phyloP scores from a whole-genome alignment of 805 yeast species.

The Schwanniomyces polymorphus region DNA sequence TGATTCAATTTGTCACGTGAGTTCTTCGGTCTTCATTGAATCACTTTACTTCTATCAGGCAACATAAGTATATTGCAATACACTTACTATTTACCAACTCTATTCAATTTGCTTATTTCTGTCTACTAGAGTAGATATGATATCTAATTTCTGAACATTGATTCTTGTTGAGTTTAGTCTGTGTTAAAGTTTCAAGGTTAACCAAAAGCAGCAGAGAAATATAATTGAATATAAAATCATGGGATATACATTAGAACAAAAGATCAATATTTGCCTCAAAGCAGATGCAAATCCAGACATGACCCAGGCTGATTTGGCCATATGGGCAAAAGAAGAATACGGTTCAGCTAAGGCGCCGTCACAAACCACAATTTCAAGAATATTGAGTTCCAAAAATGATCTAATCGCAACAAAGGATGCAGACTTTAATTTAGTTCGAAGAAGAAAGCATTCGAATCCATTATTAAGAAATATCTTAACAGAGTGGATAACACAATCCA shows the following conservation, averaged over 20 bases:
- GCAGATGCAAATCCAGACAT: constrained; percentile 66
- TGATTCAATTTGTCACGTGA: no score
- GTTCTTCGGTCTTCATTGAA: no score
- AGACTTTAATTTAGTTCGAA: constrained; percentile 50
- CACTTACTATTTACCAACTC: no score
- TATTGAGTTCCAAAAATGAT: constrained; percentile 56
- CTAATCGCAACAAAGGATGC: constrained; percentile 49
- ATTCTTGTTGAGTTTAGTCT: background rate
- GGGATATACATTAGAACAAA: constrained; percentile 63
- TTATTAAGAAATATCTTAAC: constrained; percentile 56
- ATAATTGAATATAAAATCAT: constrained; percentile 17
- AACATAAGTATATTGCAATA: no score
- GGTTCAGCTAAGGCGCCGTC: constrained; percentile 57
- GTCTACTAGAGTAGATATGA: background rate
- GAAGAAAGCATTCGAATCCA: constrained; percentile 57
- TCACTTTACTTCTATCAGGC: no score
- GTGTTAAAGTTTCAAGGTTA: no score
- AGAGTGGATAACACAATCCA: constrained; percentile 70
- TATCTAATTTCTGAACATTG: background rate
- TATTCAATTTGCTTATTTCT: background rate
- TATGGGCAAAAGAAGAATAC: constrained; percentile 60
- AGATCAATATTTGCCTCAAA: constrained; percentile 66
- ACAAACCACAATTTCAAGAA: constrained; percentile 66
- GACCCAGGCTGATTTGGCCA: constrained; percentile 66
- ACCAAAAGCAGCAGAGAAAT: no score